phyloP scores from a whole-genome alignment of 1,284 basidiomycete genomes.

The Phellopilus nigrolimitatus region DNA sequence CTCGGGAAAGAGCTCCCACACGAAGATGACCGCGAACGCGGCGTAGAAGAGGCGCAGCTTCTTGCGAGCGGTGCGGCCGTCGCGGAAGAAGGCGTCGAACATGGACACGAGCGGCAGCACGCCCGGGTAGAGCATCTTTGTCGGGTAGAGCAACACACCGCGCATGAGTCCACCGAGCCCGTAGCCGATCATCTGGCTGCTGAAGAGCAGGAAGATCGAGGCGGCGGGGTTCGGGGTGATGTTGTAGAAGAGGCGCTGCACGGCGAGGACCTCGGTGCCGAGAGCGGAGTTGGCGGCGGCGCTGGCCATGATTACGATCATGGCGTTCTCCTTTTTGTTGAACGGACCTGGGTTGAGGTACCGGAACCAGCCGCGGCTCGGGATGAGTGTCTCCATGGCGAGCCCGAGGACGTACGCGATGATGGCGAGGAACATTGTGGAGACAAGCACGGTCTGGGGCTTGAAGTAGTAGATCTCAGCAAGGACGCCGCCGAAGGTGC shows the following conservation, averaged over 20 bases:
- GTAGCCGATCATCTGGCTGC: conserved; percentile 48
- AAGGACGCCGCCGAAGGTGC: conserved; percentile 28
- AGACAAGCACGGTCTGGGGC: conserved; percentile 26
- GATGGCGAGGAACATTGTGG: conserved; percentile 26
- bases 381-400: conserved; percentile 27
- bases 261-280: conserved; percentile 31
- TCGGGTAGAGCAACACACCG: conserved; percentile 29
- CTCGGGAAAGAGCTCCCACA: conserved; percentile 41
- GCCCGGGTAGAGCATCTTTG: conserved; percentile 29
- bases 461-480: conserved; percentile 28
- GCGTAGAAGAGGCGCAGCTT: conserved; percentile 47
- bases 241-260: conserved; percentile 38
- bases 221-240: conserved; percentile 31
- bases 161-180: conserved; percentile 40
- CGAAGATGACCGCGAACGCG: conserved; percentile 35
- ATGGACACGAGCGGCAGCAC: conserved; percentile 32
- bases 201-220: conserved; percentile 39
- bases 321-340: conserved; percentile 35
- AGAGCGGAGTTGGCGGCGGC: conserved; percentile 25
- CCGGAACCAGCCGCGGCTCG: conserved; percentile 27
- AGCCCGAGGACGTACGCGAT: conserved; percentile 28
- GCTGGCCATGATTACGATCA: conserved; percentile 27
- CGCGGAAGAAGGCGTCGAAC: conserved; percentile 30
- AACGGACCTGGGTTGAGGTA: conserved; percentile 35
- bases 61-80: conserved; percentile 29